Evolutionary conservation across 495 filamentous ascomycete genomes (phyloP).

Genomic region (Penicillium crystallinum): DNA sequence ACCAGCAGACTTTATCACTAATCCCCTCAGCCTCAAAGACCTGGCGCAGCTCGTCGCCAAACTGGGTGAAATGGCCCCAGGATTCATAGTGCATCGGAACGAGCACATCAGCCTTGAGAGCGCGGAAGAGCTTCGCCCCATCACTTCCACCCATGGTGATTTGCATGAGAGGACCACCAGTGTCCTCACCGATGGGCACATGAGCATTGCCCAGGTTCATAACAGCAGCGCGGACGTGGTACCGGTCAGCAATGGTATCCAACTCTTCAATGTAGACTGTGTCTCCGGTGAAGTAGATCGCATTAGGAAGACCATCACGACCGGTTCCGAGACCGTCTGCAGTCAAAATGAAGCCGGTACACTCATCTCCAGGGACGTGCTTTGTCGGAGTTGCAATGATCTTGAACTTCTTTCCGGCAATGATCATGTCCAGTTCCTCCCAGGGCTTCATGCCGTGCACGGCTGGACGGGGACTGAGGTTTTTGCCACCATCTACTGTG

Average conservation of each 20-base stretch:
- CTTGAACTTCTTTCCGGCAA: constrained; percentile 20
- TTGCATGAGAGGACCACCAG: constrained; percentile 18
- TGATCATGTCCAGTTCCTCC: constrained; percentile 16
- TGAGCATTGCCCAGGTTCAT: constrained; percentile 28
- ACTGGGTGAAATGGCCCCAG: constrained; percentile 47
- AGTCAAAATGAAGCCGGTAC: constrained; percentile 44
- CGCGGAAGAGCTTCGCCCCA: constrained; percentile 34
- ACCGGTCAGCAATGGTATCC: constrained; percentile 15
- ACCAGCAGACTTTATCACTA: background rate
- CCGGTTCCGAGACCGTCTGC: constrained; percentile 34
- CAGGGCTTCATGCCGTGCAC: constrained; percentile 37
- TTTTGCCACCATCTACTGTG: constrained; percentile 42
- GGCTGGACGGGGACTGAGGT: constrained; percentile 37
- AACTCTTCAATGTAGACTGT: constrained; percentile 49
- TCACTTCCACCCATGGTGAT: constrained; percentile 50
- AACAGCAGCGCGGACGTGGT: constrained; percentile 20
- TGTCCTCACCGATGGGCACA: constrained; percentile 21
- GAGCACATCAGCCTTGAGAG: constrained; percentile 41
- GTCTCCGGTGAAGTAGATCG: constrained; percentile 52
- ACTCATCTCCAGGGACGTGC: constrained; percentile 45
- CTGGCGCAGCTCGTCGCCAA: constrained; percentile 15
- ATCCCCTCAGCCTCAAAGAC: constrained; percentile 26
- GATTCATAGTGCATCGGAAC: constrained; percentile 52
- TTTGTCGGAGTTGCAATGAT: constrained; percentile 42
- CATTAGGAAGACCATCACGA: constrained; percentile 39